These are phyloP conservation scores for Fraxinus latifolia DNA, from an alignment of 305 asterid genomes.

Conservation along the genomic window DNA sequence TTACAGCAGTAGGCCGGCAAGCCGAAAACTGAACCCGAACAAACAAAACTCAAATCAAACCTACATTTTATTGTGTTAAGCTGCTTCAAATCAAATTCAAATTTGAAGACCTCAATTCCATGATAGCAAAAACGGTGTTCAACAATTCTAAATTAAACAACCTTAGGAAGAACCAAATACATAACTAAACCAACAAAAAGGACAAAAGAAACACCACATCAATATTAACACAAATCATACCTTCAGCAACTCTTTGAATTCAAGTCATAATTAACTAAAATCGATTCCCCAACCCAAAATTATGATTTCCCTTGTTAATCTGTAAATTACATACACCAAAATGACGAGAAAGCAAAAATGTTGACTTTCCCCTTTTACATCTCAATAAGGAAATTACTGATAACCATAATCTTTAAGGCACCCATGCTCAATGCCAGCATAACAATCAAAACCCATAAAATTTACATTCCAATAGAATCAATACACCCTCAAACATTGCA, in stretches of 20 bases:
- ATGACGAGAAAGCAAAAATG: slow-evolving; percentile 7
- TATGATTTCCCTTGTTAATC: neutral
- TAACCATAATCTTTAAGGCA: slow-evolving; percentile 17
- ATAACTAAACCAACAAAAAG: neutral
- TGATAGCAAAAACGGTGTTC: neutral
- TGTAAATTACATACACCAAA: slow-evolving; percentile 1
- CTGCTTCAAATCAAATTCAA: neutral
- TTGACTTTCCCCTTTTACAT: neutral
- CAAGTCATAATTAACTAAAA: neutral
- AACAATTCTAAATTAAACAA: neutral
- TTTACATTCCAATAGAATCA: neutral
- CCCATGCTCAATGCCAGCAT: slow-evolving; percentile 4
- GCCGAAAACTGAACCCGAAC: neutral
- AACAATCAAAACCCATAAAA: slow-evolving; percentile 16
- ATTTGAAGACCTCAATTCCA: neutral
- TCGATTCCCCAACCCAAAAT: neutral
- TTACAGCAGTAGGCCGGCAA: neutral
- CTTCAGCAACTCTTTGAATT: neutral
- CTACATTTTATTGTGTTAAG: neutral
- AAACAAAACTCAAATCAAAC: neutral
- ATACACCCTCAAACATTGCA: slow-evolving; percentile 13
- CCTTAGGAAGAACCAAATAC: neutral
- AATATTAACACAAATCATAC: neutral
- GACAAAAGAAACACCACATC: neutral
- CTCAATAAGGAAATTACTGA: neutral